Evolutionary conservation across 768 basidiomycete species (phyloP), one percentile per base, ranked within the genome.

Genomic region (Amanita molliuscula): DNA sequence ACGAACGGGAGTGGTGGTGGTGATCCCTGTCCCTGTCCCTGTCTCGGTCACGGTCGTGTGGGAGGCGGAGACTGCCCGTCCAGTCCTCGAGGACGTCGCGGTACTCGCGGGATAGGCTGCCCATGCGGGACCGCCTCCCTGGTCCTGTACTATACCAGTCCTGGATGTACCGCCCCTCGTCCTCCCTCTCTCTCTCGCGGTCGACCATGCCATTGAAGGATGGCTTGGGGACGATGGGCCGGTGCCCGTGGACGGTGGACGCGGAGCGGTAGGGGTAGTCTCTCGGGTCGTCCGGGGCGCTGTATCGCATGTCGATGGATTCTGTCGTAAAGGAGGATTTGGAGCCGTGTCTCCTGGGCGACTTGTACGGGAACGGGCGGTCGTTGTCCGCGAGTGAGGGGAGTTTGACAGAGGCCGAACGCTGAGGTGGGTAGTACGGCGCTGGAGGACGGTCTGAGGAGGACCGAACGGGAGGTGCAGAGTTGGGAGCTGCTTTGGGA

Each of bases 321-420:
- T 49, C 48, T 0, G 48, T 34, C 3, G 49, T 42, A 16, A 50
- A 50, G 8, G 49, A 50, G 10, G 49, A 42, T 26, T 50, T 50
- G 26, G 49, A 40, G 7, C 11, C 33, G 7, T 28, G 41, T 28
- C 49, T 20, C 18, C 41, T 43, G 41, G 49, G 49, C 11, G 48
- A 25, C 20, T 38, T 48, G 36, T 50, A 50, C 6, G 15, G 31
- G 21, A 40, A 44, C 9, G 9, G 16, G 6, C 49, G 49, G 31
- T 50, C 42, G 15, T 50, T 42, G n/a, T 50, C 49, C 9, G 23
- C 10, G n/a, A 23, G 15, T 10, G 38, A 9, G 3, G 48, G 10
- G 42, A 25, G 25, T 6, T 50, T 50, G n/a, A 48, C 48, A 11
- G 48, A 48, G 9, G 36, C 11, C 7, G 48, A 40, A 20, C 48